phyloP scores from a whole-genome alignment of 1,139 yeast genomes.

The Candida tropicalis region DNA sequence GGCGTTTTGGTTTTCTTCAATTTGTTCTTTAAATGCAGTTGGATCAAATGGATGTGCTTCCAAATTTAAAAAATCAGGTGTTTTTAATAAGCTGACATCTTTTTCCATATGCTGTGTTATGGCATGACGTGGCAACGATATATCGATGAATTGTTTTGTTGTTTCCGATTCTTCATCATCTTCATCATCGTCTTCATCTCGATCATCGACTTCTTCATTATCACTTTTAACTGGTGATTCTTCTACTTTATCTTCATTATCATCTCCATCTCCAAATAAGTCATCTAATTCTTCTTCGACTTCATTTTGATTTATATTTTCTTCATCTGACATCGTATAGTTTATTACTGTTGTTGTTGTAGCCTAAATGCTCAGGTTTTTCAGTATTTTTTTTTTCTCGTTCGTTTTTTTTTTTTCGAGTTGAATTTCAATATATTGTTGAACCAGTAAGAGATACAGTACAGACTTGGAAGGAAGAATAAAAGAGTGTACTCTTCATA shows the following conservation, averaged over 20 bases:
- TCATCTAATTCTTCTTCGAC: constrained; percentile 41
- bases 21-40: constrained; percentile 58
- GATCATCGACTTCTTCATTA: constrained; percentile 15
- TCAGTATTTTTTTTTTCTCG: neutral
- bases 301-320: constrained; percentile 8
- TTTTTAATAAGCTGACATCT: constrained; percentile 59
- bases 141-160: constrained; percentile 54
- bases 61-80: constrained; percentile 81
- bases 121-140: constrained; percentile 77
- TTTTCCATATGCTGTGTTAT: constrained; percentile 44
- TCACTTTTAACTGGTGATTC: constrained; percentile 3
- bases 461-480: no score
- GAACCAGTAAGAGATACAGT: no score
- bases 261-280: constrained; percentile 52
- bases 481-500: no score
- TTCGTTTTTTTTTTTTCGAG: neutral
- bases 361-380: neutral
- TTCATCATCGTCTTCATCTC: constrained; percentile 14
- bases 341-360: neutral
- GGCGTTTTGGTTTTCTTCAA: constrained; percentile 50
- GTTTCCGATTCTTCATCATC: constrained; percentile 24
- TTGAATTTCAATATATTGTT: no score
- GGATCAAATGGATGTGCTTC: constrained; percentile 92
- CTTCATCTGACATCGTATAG: constrained; percentile 17
- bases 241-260: constrained; percentile 16